Evolutionary conservation across 768 basidiomycete species (phyloP).

Genomic region (Mycena rosella): DNA sequence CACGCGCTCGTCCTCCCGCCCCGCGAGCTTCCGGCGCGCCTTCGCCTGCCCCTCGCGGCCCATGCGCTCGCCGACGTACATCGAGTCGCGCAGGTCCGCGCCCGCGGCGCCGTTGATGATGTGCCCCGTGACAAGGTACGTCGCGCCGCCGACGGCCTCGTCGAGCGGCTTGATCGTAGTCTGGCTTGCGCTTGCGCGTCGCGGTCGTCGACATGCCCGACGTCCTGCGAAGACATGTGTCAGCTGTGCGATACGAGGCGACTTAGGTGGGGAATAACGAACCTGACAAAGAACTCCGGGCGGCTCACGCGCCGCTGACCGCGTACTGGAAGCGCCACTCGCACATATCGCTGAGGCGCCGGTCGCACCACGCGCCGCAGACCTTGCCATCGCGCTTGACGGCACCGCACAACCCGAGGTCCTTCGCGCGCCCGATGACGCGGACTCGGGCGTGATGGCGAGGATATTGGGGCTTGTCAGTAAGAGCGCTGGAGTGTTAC

Average conservation of each 20-base stretch:
- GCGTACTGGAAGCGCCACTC: constrained; percentile 92
- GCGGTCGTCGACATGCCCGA: constrained; percentile 73
- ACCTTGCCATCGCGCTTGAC: constrained; percentile 81
- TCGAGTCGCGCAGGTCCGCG: constrained; percentile 49
- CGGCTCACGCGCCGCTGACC: constrained; percentile 79
- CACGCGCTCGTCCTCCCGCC: constrained; percentile 70
- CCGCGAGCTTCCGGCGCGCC: constrained; percentile 71
- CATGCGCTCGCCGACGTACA: constrained; percentile 76
- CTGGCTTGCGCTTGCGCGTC: constrained; percentile 62
- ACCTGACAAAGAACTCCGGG: constrained; percentile 91
- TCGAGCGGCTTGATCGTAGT: constrained; percentile 76
- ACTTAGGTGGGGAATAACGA: constrained; percentile 40
- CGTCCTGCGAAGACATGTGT: constrained; percentile 61
- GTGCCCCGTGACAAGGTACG: constrained; percentile 88
- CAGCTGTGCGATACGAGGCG: not conserved
- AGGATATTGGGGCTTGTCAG: constrained; percentile 84
- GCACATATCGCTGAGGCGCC: constrained; percentile 88
- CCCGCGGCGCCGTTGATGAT: constrained; percentile 64
- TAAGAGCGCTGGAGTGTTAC: constrained; percentile 53
- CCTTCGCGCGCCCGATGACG: constrained; percentile 85
- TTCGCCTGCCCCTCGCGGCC: constrained; percentile 87
- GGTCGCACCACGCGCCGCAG: constrained; percentile 94
- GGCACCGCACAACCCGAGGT: constrained; percentile 89
- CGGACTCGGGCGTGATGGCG: constrained; percentile 88
- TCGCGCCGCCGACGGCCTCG: constrained; percentile 55